phyloP scores from a whole-genome alignment of 441 rosid genomes.

The Pelargonium fulgidum region DNA sequence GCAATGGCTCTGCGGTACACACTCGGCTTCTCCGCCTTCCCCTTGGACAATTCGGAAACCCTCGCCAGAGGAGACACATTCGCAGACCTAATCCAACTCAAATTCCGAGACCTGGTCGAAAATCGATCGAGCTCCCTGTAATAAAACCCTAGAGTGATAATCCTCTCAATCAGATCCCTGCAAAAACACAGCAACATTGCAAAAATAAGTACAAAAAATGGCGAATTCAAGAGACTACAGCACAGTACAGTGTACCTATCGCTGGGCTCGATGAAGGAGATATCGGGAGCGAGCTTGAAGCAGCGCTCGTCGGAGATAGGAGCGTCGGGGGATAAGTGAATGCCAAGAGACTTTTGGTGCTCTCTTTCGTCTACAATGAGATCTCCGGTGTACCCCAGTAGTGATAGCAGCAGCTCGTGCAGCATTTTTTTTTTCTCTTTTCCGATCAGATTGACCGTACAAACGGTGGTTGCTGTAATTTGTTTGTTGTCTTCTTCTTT shows the following conservation, averaged over 20 bases:
- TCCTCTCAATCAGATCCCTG: slow-evolving; percentile 82
- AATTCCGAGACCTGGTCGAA: slow-evolving; percentile 61
- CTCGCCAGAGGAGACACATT: slow-evolving; percentile 45
- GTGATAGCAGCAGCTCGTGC: slow-evolving; percentile 83
- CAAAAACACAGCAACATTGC: slow-evolving; percentile 15
- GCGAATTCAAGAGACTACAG: neutral
- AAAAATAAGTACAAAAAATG: neutral
- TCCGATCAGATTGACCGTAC: slow-evolving; percentile 10
- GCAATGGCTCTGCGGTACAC: slow-evolving; percentile 84
- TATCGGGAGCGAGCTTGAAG: slow-evolving; percentile 84
- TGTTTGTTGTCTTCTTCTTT: too few relatives aligned
- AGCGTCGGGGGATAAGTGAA: slow-evolving; percentile 45
- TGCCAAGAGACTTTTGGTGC: slow-evolving; percentile 52
- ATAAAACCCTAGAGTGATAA: slow-evolving; percentile 75
- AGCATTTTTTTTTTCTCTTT: slow-evolving; percentile 41
- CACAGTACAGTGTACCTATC: slow-evolving; percentile 43
- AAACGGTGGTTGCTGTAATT: too few relatives aligned
- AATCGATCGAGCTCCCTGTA: slow-evolving; percentile 87
- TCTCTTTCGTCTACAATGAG: slow-evolving; percentile 85
- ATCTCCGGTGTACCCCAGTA: slow-evolving; percentile 87
- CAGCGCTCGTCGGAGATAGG: slow-evolving; percentile 57
- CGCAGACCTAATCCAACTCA: slow-evolving; percentile 76
- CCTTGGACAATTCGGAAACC: slow-evolving; percentile 39
- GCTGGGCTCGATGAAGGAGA: slow-evolving; percentile 78
- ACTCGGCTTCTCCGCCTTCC: slow-evolving; percentile 40